Conservation (phyloP, 2,329 filamentous ascomycete genomes). For the Ceratocystis papillata region DNA sequence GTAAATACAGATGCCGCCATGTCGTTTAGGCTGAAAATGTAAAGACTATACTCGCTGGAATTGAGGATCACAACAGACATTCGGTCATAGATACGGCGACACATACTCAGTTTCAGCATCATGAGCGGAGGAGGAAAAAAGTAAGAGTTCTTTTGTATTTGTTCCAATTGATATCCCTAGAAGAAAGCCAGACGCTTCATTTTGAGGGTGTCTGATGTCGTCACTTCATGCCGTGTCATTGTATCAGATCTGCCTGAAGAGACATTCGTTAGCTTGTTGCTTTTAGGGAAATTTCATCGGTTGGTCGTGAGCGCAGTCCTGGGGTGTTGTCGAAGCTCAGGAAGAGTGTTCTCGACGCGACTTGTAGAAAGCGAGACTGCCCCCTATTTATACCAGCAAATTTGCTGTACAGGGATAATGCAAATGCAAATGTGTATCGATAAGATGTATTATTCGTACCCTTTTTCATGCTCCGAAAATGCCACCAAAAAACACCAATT, state of each 20-base stretch:
- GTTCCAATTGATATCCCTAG: slow-evolving; percentile 24
- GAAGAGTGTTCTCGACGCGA: background rate
- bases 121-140: slow-evolving; percentile 16
- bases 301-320: background rate
- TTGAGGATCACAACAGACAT: background rate
- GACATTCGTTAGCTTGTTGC: slow-evolving; percentile 18
- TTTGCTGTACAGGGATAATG: slow-evolving; percentile 6
- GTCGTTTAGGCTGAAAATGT: background rate
- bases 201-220: slow-evolving; percentile 24
- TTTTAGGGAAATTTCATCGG: background rate
- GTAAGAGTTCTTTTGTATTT: slow-evolving; percentile 23
- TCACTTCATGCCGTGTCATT: slow-evolving; percentile 24
- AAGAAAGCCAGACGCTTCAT: slow-evolving; percentile 24
- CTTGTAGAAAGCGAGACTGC: background rate
- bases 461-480: slow-evolving; percentile 24
- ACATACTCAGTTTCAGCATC: background rate
- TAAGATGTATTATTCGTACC: slow-evolving; percentile 19
- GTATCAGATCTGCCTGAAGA: slow-evolving; percentile 24
- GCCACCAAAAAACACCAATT: slow-evolving; percentile 28
- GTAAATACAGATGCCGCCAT: background rate
- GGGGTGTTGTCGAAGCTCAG: background rate
- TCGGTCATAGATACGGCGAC: background rate
- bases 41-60: background rate
- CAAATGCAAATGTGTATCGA: slow-evolving; percentile 13
- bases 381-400: slow-evolving; percentile 17